phyloP scores from a whole-genome alignment of 1,139 yeast genomes.

The Lipomyces yarrowii region DNA sequence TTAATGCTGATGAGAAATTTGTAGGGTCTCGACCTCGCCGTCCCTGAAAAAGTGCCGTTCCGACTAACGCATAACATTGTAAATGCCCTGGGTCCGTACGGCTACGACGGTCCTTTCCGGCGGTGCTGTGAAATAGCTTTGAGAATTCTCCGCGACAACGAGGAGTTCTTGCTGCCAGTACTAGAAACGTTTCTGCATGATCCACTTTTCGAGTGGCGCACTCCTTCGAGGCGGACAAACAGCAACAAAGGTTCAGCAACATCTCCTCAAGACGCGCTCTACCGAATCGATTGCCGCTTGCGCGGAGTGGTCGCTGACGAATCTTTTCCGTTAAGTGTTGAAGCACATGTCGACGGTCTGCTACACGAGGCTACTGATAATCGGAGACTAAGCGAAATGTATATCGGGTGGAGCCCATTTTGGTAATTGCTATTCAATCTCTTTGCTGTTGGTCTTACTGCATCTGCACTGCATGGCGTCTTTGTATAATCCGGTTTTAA shows the following conservation, averaged over 20 bases:
- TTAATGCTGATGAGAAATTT: background rate
- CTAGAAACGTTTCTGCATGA: constrained; percentile 92
- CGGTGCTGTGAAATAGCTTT: constrained; percentile 85
- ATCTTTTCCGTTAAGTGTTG: constrained; percentile 83
- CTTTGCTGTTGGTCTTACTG: background rate
- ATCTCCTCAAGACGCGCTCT: constrained; percentile 68
- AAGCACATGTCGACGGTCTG: constrained; percentile 89
- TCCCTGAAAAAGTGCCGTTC: constrained; percentile 94
- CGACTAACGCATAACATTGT: constrained; percentile 84
- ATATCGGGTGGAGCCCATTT: constrained; percentile 92
- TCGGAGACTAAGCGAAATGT: constrained; percentile 80
- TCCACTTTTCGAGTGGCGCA: constrained; percentile 84
- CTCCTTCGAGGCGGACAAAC: constrained; percentile 24
- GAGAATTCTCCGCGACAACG: constrained; percentile 70
- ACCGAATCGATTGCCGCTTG: constrained; percentile 74
- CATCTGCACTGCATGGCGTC: background rate
- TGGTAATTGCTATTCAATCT: constrained; percentile 43
- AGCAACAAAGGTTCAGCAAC: constrained; percentile 39
- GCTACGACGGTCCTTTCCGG: constrained; percentile 89
- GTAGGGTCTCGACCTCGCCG: constrained; percentile 55
- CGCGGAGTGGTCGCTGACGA: constrained; percentile 77
- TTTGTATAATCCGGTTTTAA: background rate
- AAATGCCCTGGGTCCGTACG: constrained; percentile 89
- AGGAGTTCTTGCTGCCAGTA: constrained; percentile 86
- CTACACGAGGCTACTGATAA: constrained; percentile 80